Percentiles rank a stretch among this genome's conserved stretches.
Conservation (phyloP, 176 grass and related monocot genomes). For the Aegilops speltoides region DNA sequence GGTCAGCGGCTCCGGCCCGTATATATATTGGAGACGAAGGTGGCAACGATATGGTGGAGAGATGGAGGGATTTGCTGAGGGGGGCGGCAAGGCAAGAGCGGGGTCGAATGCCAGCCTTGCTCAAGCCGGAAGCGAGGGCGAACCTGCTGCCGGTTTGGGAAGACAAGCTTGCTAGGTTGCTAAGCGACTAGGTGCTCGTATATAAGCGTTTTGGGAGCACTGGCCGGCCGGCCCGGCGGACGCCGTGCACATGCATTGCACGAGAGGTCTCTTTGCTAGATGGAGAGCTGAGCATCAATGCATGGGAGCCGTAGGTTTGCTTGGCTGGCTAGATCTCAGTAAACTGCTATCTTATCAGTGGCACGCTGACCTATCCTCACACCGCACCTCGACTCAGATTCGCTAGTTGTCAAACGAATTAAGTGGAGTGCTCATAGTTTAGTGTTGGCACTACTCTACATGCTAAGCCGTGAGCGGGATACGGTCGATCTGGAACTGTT, state of each 20-base stretch:
- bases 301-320: not conserved
- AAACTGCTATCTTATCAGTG: not conserved
- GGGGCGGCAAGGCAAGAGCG: not conserved
- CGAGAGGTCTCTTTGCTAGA: not conserved
- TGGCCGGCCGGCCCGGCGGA: not conserved
- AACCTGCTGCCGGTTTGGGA: not conserved
- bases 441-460: too few species aligned
- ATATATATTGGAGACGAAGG: conserved; percentile 33
- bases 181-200: not conserved
- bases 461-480: not conserved
- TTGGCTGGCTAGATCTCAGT: conserved; percentile 1
- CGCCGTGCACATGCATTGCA: conserved; percentile 24
- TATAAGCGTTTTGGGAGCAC: not conserved
- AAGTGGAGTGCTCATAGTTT: not conserved
- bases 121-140: not conserved
- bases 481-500: not conserved
- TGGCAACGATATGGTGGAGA: not conserved
- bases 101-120: not conserved
- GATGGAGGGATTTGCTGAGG: too few species aligned
- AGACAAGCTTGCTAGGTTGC: not conserved
- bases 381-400: not conserved
- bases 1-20: not conserved
- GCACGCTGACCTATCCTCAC: not conserved
- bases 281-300: conserved; percentile 11
- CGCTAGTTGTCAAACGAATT: not conserved